Conservation (phyloP, 2,329 filamentous ascomycete species). For the Fusarium tricinctum region DNA sequence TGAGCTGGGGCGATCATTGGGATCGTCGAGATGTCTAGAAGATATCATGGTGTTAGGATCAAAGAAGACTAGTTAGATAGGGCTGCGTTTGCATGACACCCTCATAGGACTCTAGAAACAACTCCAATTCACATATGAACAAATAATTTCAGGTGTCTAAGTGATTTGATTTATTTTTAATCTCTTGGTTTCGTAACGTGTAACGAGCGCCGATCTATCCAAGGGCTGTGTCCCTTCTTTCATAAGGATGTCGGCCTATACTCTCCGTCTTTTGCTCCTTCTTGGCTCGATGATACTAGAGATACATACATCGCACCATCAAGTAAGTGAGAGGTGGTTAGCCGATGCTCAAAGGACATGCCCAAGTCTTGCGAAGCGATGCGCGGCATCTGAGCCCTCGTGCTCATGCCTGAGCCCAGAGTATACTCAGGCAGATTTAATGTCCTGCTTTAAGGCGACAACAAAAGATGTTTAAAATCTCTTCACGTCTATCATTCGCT, state of each 20-base stretch:
- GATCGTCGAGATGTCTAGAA: conserved; percentile 29
- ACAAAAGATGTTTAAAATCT: background rate
- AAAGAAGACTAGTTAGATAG: conserved; percentile 8
- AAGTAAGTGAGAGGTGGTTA: background rate
- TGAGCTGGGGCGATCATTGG: conserved; percentile 10
- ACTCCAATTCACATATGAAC: conserved; percentile 48
- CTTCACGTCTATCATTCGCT: background rate
- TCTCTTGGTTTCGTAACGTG: background rate
- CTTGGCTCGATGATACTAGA: conserved; percentile 1
- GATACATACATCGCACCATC: background rate
- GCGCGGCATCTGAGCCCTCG: background rate
- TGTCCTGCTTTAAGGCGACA: background rate
- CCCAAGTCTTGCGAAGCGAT: background rate
- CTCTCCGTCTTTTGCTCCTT: background rate
- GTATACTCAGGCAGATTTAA: background rate
- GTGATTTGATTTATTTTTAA: background rate
- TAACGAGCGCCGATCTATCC: background rate
- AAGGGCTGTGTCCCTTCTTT: background rate
- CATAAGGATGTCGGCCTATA: background rate
- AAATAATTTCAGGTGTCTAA: background rate
- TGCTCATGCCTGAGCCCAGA: background rate
- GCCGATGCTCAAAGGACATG: background rate
- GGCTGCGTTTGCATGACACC: conserved; percentile 12
- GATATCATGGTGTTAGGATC: conserved; percentile 18
- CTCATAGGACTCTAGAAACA: conserved; percentile 32